Conservation (phyloP, 495 filamentous ascomycete species). For the Bryoglossum gracile region DNA sequence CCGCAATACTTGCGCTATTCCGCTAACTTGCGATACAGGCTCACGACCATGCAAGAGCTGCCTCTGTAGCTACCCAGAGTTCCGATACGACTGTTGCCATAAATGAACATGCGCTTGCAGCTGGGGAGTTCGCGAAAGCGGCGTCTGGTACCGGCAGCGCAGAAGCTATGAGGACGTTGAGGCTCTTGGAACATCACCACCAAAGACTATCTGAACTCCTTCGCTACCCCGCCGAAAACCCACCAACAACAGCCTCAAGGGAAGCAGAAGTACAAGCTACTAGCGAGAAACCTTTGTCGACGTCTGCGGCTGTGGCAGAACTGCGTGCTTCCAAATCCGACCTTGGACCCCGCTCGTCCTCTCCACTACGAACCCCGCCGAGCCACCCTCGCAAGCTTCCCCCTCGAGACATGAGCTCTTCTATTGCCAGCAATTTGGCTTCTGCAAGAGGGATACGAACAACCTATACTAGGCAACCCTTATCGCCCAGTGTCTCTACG, state of each 20-base stretch:
- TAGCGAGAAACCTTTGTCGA: conserved; percentile 24
- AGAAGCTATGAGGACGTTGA: conserved; percentile 79
- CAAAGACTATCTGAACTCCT: conserved; percentile 69
- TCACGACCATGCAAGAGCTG: conserved; percentile 80
- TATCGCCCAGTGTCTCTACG: conserved; percentile 62
- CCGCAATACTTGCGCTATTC: too few relatives aligned
- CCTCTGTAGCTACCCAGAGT: conserved; percentile 63
- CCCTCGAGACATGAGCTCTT: conserved; percentile 64
- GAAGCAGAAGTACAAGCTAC: conserved; percentile 23
- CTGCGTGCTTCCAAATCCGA: conserved; percentile 26
- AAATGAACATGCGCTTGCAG: conserved; percentile 82
- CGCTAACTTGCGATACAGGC: conserved; percentile 35
- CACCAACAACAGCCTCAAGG: conserved; percentile 28
- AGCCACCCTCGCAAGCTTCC: conserved; percentile 42
- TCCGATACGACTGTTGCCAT: conserved; percentile 72
- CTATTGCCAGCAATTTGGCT: conserved; percentile 86
- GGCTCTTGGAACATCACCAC: conserved; percentile 81
- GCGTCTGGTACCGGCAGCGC: conserved; percentile 63
- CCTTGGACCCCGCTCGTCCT: conserved; percentile 28
- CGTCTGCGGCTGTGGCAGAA: conserved; percentile 25
- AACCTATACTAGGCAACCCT: conserved; percentile 54
- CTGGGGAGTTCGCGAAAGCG: conserved; percentile 81
- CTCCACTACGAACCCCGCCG: conserved; percentile 36
- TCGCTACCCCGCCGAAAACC: conserved; percentile 59
- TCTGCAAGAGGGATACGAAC: conserved; percentile 81